Evolutionary conservation across 352 stramenopile species (phyloP), one percentile per base, ranked within the genome.

Genomic region (Blastocystis sp.): DNA sequence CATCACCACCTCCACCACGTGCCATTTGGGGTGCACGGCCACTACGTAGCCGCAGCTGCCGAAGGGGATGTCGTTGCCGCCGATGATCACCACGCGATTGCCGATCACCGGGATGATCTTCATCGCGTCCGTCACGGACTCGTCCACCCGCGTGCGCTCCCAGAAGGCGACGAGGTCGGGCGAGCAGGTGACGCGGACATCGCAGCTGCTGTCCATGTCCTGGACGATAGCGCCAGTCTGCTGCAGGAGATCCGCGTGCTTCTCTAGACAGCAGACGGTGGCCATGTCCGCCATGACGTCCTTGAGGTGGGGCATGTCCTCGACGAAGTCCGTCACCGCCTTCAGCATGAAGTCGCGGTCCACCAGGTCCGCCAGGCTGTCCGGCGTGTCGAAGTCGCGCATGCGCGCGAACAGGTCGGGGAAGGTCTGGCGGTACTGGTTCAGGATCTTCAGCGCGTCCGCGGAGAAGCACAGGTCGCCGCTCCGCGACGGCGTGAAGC

Each of bases 1-100:
- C 90, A 98, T 98, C 2, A 99, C 92, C 45, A 99, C 94, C 90
- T 99, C 97, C 14, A 99, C 96, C 89, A 95, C 98, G 71, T 93
- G 95, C 80, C 93, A 98, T 77, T 93, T 94, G 86, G 97, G 92
- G 90, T 99, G 96, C 19, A 96, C 97, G 3, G 94, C 95, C 80
- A 99, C 94, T 69, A 99, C 95, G 23, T 96, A 98, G n/a, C 96
- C 97, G 84, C 95, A 93, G 34, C 96, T 92, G 23, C 96, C 96
- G 90, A 99, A 98, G 3, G 97, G 96, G 38, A 98, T 95, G 60
- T 94, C 95, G 77, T 93, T 94, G 2, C 93, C 94, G 65, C 92
- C 96, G 40, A 99, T 93, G 90, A 99, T 99, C 52, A 98, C 96
- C 76, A 99, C 93, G n/a, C 97, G 93, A 89, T 98, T 95, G 56